A percentile compares a stretch with the other conserved stretches of the same genome.
Conservation (phyloP, 2,329 filamentous ascomycete genomes). For the Colletotrichum eremochloae region DNA sequence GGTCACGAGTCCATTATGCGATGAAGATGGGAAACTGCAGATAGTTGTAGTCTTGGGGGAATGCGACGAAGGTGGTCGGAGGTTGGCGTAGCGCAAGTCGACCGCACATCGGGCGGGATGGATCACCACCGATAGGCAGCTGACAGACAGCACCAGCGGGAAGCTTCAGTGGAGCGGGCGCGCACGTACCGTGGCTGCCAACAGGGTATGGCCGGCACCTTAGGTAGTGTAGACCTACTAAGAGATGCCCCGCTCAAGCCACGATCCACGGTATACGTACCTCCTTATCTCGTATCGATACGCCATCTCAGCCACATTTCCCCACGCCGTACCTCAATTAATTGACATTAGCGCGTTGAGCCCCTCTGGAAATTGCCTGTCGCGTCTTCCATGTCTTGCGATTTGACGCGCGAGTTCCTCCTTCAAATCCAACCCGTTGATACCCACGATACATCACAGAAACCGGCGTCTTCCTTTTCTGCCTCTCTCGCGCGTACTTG, state of each 20-base stretch:
- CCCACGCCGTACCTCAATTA: slow-evolving; percentile 10
- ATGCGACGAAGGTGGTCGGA: slow-evolving; percentile 17
- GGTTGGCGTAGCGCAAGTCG: slow-evolving; percentile 8
- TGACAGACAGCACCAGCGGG: slow-evolving; percentile 25
- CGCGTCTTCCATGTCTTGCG: slow-evolving; percentile 38
- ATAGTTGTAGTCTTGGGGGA: background rate
- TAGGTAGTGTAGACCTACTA: background rate
- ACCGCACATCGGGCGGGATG: background rate
- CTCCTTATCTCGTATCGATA: slow-evolving; percentile 27
- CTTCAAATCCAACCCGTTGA: background rate
- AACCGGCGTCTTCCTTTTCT: background rate
- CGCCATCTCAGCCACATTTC: slow-evolving; percentile 22
- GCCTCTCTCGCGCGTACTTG: background rate
- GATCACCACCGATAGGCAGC: slow-evolving; percentile 17
- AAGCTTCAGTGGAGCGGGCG: slow-evolving; percentile 19
- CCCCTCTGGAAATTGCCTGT: slow-evolving; percentile 28
- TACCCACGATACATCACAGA: background rate
- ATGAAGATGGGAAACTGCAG: slow-evolving; percentile 8
- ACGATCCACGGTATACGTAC: background rate
- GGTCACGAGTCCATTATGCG: slow-evolving; percentile 31
- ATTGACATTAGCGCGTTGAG: slow-evolving; percentile 34
- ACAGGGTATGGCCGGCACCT: background rate
- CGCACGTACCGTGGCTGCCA: background rate
- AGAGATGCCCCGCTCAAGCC: slow-evolving; percentile 24
- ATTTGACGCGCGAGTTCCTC: slow-evolving; percentile 25